phyloP scores from a whole-genome alignment of 1,284 basidiomycete genomes.

The Boletus sp. region DNA sequence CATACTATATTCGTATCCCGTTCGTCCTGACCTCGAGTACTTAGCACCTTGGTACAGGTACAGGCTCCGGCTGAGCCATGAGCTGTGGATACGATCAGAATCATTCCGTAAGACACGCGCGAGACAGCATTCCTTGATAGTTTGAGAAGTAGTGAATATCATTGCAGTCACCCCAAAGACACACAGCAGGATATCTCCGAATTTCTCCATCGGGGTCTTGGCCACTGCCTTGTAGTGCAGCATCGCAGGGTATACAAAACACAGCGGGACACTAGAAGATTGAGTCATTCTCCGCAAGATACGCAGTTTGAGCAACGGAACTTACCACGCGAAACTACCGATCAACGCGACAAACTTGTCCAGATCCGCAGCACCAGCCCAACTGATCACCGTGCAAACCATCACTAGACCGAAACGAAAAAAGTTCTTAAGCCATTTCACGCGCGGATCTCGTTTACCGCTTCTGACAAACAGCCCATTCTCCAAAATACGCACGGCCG shows the following conservation, averaged over 20 bases:
- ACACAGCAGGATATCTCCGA: slow-evolving; percentile 76
- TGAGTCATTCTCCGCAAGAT: slow-evolving; percentile 10
- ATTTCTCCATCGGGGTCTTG: slow-evolving; percentile 66
- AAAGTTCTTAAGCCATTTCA: slow-evolving; percentile 92
- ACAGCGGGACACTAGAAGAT: slow-evolving; percentile 77
- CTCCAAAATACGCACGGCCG: slow-evolving; percentile 95
- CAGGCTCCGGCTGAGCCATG: slow-evolving; percentile 23
- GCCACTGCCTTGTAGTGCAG: slow-evolving; percentile 91
- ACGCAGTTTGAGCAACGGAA: slow-evolving; percentile 17
- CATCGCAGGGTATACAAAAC: slow-evolving; percentile 94
- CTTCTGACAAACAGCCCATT: slow-evolving; percentile 93
- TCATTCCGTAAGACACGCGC: not conserved
- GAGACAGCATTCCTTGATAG: slow-evolving; percentile 53
- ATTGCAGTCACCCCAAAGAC: slow-evolving; percentile 84
- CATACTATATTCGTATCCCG: slow-evolving; percentile 1
- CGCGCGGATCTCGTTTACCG: slow-evolving; percentile 68
- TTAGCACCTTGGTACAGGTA: slow-evolving; percentile 24
- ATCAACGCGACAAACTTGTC: slow-evolving; percentile 98
- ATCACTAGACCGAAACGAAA: slow-evolving; percentile 82
- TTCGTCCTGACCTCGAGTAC: slow-evolving; percentile 3
- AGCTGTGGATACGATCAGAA: slow-evolving; percentile 26
- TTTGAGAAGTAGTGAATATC: slow-evolving; percentile 82
- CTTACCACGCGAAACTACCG: slow-evolving; percentile 92
- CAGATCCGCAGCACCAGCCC: slow-evolving; percentile 84
- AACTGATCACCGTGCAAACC: slow-evolving; percentile 75